Percentiles rank a stretch among this genome's conserved stretches.
Evolutionary conservation across 2,329 filamentous ascomycete species (phyloP).

Genomic region (Hirsutella thompsonii): DNA sequence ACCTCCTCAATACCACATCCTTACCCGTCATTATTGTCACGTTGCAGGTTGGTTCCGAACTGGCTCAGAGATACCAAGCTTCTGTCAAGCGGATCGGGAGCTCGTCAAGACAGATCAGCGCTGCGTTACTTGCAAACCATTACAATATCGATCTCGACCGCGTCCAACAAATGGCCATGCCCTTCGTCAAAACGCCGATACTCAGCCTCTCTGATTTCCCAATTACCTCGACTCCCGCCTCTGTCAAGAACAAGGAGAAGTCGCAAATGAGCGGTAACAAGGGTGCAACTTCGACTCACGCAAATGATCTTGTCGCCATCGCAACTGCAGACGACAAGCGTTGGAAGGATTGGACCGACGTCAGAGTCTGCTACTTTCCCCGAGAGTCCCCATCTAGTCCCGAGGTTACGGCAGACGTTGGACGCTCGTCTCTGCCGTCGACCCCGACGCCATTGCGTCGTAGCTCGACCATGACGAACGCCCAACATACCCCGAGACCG

Average conservation of each 20-base stretch:
- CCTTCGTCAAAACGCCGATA: conserved; percentile 63
- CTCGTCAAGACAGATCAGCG: conserved; percentile 52
- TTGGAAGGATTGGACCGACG: conserved; percentile 70
- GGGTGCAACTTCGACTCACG: conserved; percentile 49
- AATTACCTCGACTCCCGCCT: conserved; percentile 38
- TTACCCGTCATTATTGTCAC: conserved; percentile 65
- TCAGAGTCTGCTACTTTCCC: conserved; percentile 71
- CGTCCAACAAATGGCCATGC: conserved; percentile 69
- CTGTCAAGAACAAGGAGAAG: conserved; percentile 71
- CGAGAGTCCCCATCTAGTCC: conserved; percentile 15
- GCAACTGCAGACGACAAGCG: conserved; percentile 44
- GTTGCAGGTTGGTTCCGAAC: conserved; percentile 67
- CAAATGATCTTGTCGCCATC: conserved; percentile 73
- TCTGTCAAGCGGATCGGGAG: conserved; percentile 67
- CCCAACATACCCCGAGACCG: conserved; percentile 29
- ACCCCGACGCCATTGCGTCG: conserved; percentile 69
- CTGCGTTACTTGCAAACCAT: conserved; percentile 68
- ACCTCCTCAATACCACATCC: conserved; percentile 78
- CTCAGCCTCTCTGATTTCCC: conserved; percentile 37
- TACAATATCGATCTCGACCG: conserved; percentile 70
- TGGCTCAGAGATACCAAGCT: conserved; percentile 87
- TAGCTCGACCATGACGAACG: conserved; percentile 40
- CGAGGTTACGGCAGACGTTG: conserved; percentile 11
- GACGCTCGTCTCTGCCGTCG: conserved; percentile 37
- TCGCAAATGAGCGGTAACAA: conserved; percentile 24